These are phyloP conservation scores for Arthroderma sp. DNA, from an alignment of 2,329 filamentous ascomycete genomes.

Conservation along the genomic window DNA sequence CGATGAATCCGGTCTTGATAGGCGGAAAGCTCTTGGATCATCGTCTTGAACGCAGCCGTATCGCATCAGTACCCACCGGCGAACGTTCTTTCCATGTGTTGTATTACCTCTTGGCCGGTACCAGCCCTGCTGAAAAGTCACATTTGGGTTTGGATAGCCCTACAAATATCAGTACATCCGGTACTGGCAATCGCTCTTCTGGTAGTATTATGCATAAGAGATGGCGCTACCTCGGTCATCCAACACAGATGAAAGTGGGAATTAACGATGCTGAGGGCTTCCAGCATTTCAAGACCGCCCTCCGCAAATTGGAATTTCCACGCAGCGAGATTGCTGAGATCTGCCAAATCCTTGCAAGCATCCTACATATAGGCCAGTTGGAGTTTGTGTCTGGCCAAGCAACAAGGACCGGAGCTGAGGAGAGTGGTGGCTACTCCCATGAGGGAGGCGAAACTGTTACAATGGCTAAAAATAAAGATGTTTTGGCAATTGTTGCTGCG, in stretches of 20 bases:
- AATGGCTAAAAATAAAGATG: constrained; percentile 85
- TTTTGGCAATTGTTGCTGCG: constrained; percentile 72
- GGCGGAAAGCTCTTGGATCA: constrained; percentile 93
- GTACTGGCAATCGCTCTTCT: constrained; percentile 40
- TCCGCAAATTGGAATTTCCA: constrained; percentile 88
- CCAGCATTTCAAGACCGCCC: constrained; percentile 90
- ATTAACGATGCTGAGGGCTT: constrained; percentile 95
- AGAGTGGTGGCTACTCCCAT: constrained; percentile 91
- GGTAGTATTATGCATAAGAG: constrained; percentile 52
- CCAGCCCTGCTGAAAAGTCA: constrained; percentile 74
- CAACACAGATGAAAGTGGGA: constrained; percentile 90
- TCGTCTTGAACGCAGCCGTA: constrained; percentile 77
- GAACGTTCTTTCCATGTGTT: constrained; percentile 93
- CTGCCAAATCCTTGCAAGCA: constrained; percentile 83
- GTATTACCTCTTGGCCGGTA: constrained; percentile 89
- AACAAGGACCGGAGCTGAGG: constrained; percentile 67
- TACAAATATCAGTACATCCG: constrained; percentile 25
- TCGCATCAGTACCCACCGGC: constrained; percentile 82
- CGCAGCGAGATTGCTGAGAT: constrained; percentile 90
- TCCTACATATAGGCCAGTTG: constrained; percentile 93
- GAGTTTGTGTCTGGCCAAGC: constrained; percentile 76
- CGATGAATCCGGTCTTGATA: constrained; percentile 72
- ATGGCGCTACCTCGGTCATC: constrained; percentile 94
- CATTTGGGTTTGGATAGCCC: constrained; percentile 57
- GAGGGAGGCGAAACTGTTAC: constrained; percentile 81